Evolutionary conservation across 306 rosid genomes (phyloP).

Genomic region (barrel medic (Medicago truncatula)): MtrunA17r5.0-ANR NC_053045.1:29063501-29064000

Average conservation of each 20-base stretch:
- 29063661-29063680: slow-evolving; percentile 79
- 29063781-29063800: slow-evolving; percentile 62
- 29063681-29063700: slow-evolving; percentile 77
- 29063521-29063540: slow-evolving; percentile 81
- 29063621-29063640: slow-evolving; percentile 54
- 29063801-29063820: slow-evolving; percentile 73
- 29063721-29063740: slow-evolving; percentile 1
- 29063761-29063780: slow-evolving; percentile 13
- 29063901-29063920: not conserved
- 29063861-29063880: slow-evolving; percentile 61
- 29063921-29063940: not conserved
- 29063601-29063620: not conserved
- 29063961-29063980: not conserved
- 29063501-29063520: slow-evolving; percentile 62
- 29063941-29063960: slow-evolving; percentile 10
- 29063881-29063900: slow-evolving; percentile 48
- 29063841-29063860: slow-evolving; percentile 95
- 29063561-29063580: not conserved
- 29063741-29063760: not conserved
- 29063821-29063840: slow-evolving; percentile 78
- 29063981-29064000: not conserved
- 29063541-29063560: not conserved
- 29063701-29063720: not conserved
- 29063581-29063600: not conserved
- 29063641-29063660: slow-evolving; percentile 62